Percentiles rank a stretch among this genome's conserved stretches.
Evolutionary conservation across 352 stramenopile genomes (phyloP).

Genomic region (Elongisporangium undulatum): DNA sequence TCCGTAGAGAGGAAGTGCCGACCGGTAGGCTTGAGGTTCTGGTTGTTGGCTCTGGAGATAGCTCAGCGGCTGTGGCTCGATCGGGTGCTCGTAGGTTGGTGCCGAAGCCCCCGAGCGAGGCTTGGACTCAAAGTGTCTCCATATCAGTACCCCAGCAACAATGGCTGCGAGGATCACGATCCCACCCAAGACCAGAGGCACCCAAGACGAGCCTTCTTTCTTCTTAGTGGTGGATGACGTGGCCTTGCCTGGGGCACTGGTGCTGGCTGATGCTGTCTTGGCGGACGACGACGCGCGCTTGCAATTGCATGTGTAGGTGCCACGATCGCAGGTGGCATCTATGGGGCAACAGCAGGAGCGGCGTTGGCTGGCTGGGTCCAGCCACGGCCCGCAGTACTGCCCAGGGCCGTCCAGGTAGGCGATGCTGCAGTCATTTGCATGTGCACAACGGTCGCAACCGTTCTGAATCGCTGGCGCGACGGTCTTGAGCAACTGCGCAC

Average conservation of each 20-base stretch:
- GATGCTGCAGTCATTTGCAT: constrained; percentile 22
- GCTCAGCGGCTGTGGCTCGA: constrained; percentile 16
- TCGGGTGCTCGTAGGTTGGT: constrained; percentile 3
- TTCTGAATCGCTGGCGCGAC: neutral
- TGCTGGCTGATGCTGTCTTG: neutral
- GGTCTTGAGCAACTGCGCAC: neutral
- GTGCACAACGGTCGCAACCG: neutral
- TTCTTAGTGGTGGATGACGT: neutral
- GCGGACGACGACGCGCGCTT: neutral
- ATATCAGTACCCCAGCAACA: neutral
- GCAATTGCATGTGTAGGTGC: constrained; percentile 42
- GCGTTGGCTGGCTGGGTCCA: constrained; percentile 25
- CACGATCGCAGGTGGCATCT: constrained; percentile 23
- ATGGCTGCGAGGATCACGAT: constrained; percentile 17
- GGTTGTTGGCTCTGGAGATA: constrained; percentile 9
- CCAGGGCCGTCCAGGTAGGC: constrained; percentile 38
- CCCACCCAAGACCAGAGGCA: constrained; percentile 27
- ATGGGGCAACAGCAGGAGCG: constrained; percentile 50
- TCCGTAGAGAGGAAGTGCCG: neutral
- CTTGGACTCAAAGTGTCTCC: neutral
- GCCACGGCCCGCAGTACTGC: constrained; percentile 50
- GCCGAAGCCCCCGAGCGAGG: constrained; percentile 16
- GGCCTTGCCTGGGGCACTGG: constrained; percentile 4
- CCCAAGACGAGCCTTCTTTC: constrained; percentile 15
- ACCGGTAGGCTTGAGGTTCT: neutral